Base-by-base conservation (phyloP, 2,329 filamentous ascomycete species). In the Malbranchea zuffiana region DNA sequence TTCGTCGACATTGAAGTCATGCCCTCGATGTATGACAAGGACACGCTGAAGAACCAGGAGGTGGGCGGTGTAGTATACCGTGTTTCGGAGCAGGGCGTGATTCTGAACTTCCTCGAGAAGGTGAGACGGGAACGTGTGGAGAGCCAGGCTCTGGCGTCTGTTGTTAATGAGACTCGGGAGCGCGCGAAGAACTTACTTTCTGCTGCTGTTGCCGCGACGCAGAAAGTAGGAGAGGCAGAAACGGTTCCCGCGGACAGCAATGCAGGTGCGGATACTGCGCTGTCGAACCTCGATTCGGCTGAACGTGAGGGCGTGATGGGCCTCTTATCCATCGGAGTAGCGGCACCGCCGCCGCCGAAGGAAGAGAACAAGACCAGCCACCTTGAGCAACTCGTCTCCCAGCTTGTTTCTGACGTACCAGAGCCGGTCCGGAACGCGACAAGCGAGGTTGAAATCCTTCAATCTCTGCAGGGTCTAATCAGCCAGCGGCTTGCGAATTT, bases 91-190 rank as follows among this genome's bases (percentile, higher is more conserved):
- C 67, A 67, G 49, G 76, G 77, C 23, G 67, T 86, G 47, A 71
- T 80, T 50, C 66, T 78, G 8, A 78, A 85, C 52, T 86, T 94
- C 55, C 75, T 93, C 41, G 64, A 68, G 52, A 70, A 69, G 44
- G 64, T 75, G 46, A 75, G 74, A 53, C 57, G 55, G 21, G 35
- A 42, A 12, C 35, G 29, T 37, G 41, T 29, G 29, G 41, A 37
- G 35, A 21, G 30, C 18, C 17, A 40, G 24, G 40, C 33, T 17
- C 17, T 36, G 12, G 37, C 31, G n/a, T n/a, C n/a, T n/a, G n/a
- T n/a, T n/a, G n/a, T n/a, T n/a, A n/a, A n/a, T n/a, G 3, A 23
- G 18, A 15, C 13, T 38, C 17, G 24, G 11, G 11, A 25, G 21
- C 12, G 35, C 35, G 28, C 28, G 11, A 8, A 11, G 29, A 10